Percentiles rank a stretch among this genome's conserved stretches.
Conservation (phyloP, 1,139 yeast species). For the Taphrina flavorubra region DNA sequence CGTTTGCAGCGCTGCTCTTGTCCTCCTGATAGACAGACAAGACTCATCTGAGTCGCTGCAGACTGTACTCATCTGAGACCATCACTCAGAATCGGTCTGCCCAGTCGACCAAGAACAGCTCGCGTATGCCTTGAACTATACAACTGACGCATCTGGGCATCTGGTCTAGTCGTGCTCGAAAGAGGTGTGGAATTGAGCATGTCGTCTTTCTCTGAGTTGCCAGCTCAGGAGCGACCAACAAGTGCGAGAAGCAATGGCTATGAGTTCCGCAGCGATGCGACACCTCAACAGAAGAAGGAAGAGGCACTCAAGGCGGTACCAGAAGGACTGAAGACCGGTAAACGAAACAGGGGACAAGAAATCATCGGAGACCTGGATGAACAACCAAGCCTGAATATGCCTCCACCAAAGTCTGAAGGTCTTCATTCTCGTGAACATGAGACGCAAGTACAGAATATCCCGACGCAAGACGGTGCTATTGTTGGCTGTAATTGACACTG, state of each 20-base stretch:
- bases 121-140: too few species aligned
- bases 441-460: background rate
- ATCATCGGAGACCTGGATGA: slow-evolving; percentile 19
- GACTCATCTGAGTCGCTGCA: too few species aligned
- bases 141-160: too few species aligned
- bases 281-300: slow-evolving; percentile 36
- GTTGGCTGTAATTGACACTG: slow-evolving; percentile 8
- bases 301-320: slow-evolving; percentile 33
- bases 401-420: slow-evolving; percentile 4
- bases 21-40: too few species aligned
- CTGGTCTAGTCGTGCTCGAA: too few species aligned
- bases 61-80: too few species aligned
- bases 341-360: slow-evolving; percentile 22
- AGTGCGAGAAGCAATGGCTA: slow-evolving; percentile 26
- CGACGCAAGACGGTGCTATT: slow-evolving; percentile 4
- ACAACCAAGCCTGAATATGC: slow-evolving; percentile 9
- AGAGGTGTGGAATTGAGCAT: background rate
- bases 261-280: slow-evolving; percentile 9
- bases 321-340: slow-evolving; percentile 23
- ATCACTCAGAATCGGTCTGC: too few species aligned
- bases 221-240: slow-evolving; percentile 2
- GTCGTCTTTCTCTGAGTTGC: slow-evolving; percentile 1
- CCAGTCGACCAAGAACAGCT: too few species aligned
- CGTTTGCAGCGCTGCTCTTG: too few species aligned
- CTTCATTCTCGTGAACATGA: background rate